Base-by-base conservation (phyloP, 306 rosid species). In the Ormosia emarginata region DNA sequence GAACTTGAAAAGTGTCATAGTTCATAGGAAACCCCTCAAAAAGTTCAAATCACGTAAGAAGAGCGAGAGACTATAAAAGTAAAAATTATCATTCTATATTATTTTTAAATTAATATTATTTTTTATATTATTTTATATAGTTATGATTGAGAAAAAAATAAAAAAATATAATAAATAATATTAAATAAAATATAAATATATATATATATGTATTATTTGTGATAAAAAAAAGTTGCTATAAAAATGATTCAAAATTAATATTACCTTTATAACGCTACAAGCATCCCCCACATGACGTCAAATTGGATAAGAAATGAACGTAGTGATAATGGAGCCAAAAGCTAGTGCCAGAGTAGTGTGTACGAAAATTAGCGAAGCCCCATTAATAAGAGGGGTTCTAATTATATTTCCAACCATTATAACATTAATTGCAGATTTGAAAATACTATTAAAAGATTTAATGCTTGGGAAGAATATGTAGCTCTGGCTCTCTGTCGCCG, bases 401-500 rank as follows among this genome's bases (percentile, higher is more conserved):
- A 70, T 15, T 18, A 12, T 44, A 71, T 59, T 57, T 57, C 46
- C 32, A 17, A 44, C 41, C 78, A 44, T 33, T 7, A n/a, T 14
- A 17, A 39, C 17, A 56, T 67, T 57, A 53, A 63, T 56, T 4
- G 14, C 30, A 64, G 58, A 74, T 81, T 52, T 74, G 52, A 64
- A 64, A 57, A 32, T 40, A 62, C 18, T 61, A 69, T 29, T 67
- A 12, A 32, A 77, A 77, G 41, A 5, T 47, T 70, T 81, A 71
- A 11, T 53, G 84, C 46, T 57, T 76, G 69, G 74, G 64, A 83
- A 65, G 71, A 80, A 80, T 66, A 67, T 71, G 61, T 41, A 37
- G 83, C 53, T 18, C 1, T 34, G 43, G 12, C 83, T 71, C 75
- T 77, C 73, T 77, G 58, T 84, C 55, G 78, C 74, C 90, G 86